phyloP scores from a whole-genome alignment of 129 eudicot species.

The Escallonia rubra region DNA sequence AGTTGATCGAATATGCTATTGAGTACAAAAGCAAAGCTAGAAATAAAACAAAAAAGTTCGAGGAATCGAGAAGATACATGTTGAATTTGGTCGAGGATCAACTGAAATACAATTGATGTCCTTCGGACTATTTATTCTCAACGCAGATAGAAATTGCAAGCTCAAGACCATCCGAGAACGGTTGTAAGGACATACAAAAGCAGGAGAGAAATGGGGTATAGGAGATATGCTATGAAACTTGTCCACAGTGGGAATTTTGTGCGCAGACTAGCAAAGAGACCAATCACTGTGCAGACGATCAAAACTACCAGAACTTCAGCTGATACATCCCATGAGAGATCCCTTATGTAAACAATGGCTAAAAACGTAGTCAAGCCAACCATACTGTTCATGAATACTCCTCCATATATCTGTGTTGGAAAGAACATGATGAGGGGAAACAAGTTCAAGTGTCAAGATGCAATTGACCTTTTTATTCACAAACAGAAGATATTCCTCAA shows the following conservation, averaged over 20 bases:
- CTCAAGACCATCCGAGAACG: constrained; percentile 47
- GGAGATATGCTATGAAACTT: constrained; percentile 35
- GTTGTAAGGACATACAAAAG: constrained; percentile 45
- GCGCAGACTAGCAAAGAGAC: constrained; percentile 39
- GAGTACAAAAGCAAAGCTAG: too few relatives aligned
- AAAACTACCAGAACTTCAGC: constrained; percentile 70
- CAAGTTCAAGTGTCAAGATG: neutral
- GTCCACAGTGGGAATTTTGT: constrained; percentile 62
- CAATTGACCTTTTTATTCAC: too few relatives aligned
- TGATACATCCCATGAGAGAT: constrained; percentile 53
- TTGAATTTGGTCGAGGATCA: too few relatives aligned
- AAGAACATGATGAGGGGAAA: neutral
- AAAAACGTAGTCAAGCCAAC: constrained; percentile 47
- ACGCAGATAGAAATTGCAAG: neutral
- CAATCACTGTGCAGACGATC: constrained; percentile 44
- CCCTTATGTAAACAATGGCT: constrained; percentile 39
- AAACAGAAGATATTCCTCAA: too few relatives aligned
- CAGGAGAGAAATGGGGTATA: constrained; percentile 52
- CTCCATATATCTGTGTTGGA: constrained; percentile 49
- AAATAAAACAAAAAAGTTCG: too few relatives aligned
- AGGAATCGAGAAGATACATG: too few relatives aligned
- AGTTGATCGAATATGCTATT: too few relatives aligned
- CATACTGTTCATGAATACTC: constrained; percentile 63
- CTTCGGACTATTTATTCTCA: too few relatives aligned
- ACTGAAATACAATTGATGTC: too few relatives aligned